These are phyloP conservation scores for Cadophora gregata DNA, from an alignment of 2,329 filamentous ascomycete species.

Conservation along the genomic window DNA sequence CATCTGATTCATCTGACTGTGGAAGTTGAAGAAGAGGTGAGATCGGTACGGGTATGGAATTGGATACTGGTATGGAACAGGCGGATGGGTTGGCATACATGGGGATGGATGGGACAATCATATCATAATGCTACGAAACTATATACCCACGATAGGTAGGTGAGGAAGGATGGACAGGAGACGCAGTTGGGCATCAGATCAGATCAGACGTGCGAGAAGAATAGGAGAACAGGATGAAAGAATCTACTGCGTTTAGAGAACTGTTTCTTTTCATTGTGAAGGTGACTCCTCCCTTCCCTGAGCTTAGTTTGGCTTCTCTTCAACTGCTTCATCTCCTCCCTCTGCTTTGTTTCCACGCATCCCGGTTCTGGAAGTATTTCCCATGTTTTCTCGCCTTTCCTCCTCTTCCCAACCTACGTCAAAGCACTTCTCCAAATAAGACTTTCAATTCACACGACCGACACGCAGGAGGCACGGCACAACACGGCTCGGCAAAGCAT, in stretches of 20 bases:
- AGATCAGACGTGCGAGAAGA: not conserved
- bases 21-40: not conserved
- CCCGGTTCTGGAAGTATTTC: no score
- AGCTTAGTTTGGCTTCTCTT: not conserved
- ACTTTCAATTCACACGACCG: not conserved
- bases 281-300: no score
- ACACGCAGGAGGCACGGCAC: not conserved
- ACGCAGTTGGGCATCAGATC: not conserved
- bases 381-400: no score
- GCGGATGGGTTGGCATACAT: not conserved
- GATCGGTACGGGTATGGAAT: not conserved
- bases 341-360: not conserved
- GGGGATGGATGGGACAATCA: not conserved
- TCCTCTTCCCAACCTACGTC: not conserved
- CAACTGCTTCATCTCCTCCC: not conserved
- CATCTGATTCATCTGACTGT: not conserved
- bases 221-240: no score
- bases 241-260: not conserved
- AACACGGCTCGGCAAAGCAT: not conserved
- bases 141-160: slow-evolving; percentile 14
- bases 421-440: no score
- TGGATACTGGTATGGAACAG: not conserved
- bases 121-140: slow-evolving; percentile 12
- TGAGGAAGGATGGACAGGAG: not conserved
- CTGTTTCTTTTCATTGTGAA: not conserved